These are phyloP conservation scores for Tricharina praecox DNA, from an alignment of 495 filamentous ascomycete species.

Conservation along the genomic window DNA sequence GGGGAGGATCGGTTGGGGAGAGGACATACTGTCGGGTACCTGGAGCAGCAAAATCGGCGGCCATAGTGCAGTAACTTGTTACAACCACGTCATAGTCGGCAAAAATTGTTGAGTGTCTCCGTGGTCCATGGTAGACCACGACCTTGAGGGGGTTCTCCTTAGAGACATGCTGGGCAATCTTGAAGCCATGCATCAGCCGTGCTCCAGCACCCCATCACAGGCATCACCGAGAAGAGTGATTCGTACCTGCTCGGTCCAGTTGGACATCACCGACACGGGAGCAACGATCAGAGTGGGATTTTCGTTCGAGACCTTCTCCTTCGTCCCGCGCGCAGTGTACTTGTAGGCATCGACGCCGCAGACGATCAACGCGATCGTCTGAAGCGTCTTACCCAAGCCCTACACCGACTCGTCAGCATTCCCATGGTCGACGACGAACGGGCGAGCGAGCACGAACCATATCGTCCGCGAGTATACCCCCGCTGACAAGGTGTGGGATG, in stretches of 20 bases:
- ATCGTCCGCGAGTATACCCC: slow-evolving; percentile 79
- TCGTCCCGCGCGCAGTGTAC: slow-evolving; percentile 17
- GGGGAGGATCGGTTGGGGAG: too few species aligned
- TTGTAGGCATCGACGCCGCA: slow-evolving; percentile 30
- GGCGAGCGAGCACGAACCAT: too few species aligned
- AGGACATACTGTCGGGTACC: slow-evolving; percentile 28
- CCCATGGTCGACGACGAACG: too few species aligned
- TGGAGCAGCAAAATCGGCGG: slow-evolving; percentile 27
- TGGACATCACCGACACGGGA: slow-evolving; percentile 78
- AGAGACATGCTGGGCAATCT: slow-evolving; percentile 52
- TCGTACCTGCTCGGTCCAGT: slow-evolving; percentile 79
- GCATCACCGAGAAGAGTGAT: too few species aligned
- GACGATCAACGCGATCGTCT: slow-evolving; percentile 67
- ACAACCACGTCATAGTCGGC: slow-evolving; percentile 55
- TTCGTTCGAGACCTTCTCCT: slow-evolving; percentile 8
- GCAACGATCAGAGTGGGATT: slow-evolving; percentile 50
- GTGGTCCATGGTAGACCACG: slow-evolving; percentile 56
- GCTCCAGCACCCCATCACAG: too few species aligned
- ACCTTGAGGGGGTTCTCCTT: slow-evolving; percentile 43
- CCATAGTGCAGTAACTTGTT: slow-evolving; percentile 53
- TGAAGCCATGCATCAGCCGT: too few species aligned
- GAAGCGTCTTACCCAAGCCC: slow-evolving; percentile 81
- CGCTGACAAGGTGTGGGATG: slow-evolving; percentile 51
- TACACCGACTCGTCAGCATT: too few species aligned
- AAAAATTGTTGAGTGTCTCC: slow-evolving; percentile 34